Evolutionary conservation across 2,329 filamentous ascomycete genomes (phyloP).

Genomic region (Teratosphaeria viscida): DNA sequence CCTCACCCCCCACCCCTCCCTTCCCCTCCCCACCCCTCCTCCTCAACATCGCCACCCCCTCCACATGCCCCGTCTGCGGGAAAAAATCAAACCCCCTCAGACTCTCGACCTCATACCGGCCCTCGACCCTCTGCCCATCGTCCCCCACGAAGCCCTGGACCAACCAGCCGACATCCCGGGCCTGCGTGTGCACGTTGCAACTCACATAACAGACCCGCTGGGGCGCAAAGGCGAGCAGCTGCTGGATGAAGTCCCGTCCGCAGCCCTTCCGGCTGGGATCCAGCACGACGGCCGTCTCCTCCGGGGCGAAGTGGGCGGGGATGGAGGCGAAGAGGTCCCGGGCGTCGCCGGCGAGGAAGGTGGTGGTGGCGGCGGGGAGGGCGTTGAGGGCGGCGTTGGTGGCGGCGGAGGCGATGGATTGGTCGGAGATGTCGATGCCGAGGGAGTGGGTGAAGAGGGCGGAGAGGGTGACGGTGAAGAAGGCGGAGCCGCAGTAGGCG

Average conservation of each 20-base stretch:
- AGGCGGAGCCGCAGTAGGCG: conserved; percentile 91
- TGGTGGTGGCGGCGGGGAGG: conserved; percentile 53
- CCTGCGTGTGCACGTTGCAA: conserved; percentile 97
- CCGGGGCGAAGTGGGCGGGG: conserved; percentile 50
- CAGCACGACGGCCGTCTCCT: conserved; percentile 85
- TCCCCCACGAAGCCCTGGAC: conserved; percentile 53
- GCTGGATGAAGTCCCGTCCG: conserved; percentile 69
- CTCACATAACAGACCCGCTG: conserved; percentile 82
- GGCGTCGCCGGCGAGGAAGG: conserved; percentile 85
- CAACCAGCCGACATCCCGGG: conserved; percentile 78
- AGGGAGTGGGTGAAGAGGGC: conserved; percentile 67
- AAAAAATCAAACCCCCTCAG: conserved; percentile 94
- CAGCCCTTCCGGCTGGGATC: conserved; percentile 96
- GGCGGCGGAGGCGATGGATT: conserved; percentile 68
- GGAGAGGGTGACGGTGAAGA: conserved; percentile 92
- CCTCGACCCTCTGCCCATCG: conserved; percentile 24
- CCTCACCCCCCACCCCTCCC: too few relatives aligned
- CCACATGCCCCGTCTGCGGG: conserved; percentile 67
- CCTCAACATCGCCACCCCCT: conserved; percentile 51
- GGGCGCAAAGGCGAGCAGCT: conserved; percentile 70
- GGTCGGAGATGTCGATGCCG: conserved; percentile 78
- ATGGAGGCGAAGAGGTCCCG: conserved; percentile 69
- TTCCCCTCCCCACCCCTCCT: conserved; percentile 19
- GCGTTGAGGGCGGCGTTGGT: conserved; percentile 70
- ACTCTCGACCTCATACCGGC: conserved; percentile 74